Evolutionary conservation across 1,284 basidiomycete species (phyloP), one percentile per base, ranked within the genome.

Genomic region (Trametes pubescens): DNA sequence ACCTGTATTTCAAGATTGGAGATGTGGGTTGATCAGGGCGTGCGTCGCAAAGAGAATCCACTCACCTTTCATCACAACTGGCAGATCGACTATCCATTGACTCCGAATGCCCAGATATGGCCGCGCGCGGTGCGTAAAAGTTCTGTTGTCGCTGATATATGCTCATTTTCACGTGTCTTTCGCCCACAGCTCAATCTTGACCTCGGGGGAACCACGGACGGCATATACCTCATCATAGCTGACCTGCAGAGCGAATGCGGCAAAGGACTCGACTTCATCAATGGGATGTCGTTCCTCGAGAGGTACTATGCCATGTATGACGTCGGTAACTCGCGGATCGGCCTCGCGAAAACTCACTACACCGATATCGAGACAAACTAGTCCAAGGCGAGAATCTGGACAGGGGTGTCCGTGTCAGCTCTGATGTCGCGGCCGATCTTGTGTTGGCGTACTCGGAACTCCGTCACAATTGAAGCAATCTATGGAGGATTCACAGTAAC

Each of bases 291-390:
- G 26, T 77, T 73, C 54, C 71, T 82, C 18, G 85, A 90, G 74
- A 83, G 88, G 16, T 90, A 85, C 81, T 90, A 89, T 75, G 80
- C 82, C 10, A 86, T 88, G 29, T 89, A 77, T 70, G 89, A 91
- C 68, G 84, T 85, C 40, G 75, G 79, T 26, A 84, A 85, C 75
- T 51, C 58, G 4, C 77, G 69, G 6, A 72, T 85, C 46, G 84
- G 83, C 9, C 74, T 84, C 48, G 83, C 84, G 11, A 75, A 63
- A 21, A 85, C 83, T 0, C 3, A 58, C 24, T 73, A 78, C 66
- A 84, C 82, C 0, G 61, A 71, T 47, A 76, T 77, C 1, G 71
- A 65, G 16, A 76, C 68, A 44, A 84, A 84, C 69, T 83, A 63
- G 16, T 2, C 21, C 21, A 35, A 14, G n/a, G 18, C 14, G 44